phyloP scores from a whole-genome alignment of 1,139 yeast species.

The Pichia norvegensis region DNA sequence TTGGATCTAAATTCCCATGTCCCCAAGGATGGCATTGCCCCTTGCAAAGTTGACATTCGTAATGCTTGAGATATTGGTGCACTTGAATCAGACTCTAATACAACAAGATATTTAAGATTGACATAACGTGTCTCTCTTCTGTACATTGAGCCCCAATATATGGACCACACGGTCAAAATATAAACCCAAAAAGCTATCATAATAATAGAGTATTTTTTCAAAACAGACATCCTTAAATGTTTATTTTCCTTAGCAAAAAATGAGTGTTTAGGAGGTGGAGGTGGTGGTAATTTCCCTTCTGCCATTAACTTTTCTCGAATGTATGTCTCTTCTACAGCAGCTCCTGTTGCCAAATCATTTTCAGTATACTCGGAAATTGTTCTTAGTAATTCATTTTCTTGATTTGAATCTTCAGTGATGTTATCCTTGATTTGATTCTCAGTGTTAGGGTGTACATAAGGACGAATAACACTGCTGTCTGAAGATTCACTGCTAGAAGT shows the following conservation, averaged over 20 bases:
- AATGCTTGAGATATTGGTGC: slow-evolving; percentile 35
- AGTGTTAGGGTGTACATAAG: not conserved
- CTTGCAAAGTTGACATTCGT: slow-evolving; percentile 21
- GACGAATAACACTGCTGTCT: not conserved
- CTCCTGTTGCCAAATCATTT: slow-evolving; percentile 12
- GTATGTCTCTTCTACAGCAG: slow-evolving; percentile 11
- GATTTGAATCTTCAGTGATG: not conserved
- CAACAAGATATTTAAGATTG: slow-evolving; percentile 40
- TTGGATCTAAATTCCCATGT: slow-evolving; percentile 33
- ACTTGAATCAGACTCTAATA: slow-evolving; percentile 36
- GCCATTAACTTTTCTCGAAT: slow-evolving; percentile 2
- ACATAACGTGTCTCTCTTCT: slow-evolving; percentile 32
- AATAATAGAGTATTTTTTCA: slow-evolving; percentile 14
- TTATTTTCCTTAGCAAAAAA: slow-evolving; percentile 16
- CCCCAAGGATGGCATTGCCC: slow-evolving; percentile 27
- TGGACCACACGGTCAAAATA: slow-evolving; percentile 37
- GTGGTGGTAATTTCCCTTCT: slow-evolving; percentile 4
- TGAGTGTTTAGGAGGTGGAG: slow-evolving; percentile 8
- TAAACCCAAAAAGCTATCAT: slow-evolving; percentile 18
- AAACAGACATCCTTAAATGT: slow-evolving; percentile 5
- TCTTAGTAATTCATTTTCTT: slow-evolving; percentile 14
- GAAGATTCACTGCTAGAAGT: not conserved
- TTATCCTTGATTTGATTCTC: not conserved
- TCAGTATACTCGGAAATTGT: slow-evolving; percentile 23
- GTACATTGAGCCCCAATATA: slow-evolving; percentile 57